phyloP scores from a whole-genome alignment of 1,139 yeast species.

The Magnusiomyces paraingens region DNA sequence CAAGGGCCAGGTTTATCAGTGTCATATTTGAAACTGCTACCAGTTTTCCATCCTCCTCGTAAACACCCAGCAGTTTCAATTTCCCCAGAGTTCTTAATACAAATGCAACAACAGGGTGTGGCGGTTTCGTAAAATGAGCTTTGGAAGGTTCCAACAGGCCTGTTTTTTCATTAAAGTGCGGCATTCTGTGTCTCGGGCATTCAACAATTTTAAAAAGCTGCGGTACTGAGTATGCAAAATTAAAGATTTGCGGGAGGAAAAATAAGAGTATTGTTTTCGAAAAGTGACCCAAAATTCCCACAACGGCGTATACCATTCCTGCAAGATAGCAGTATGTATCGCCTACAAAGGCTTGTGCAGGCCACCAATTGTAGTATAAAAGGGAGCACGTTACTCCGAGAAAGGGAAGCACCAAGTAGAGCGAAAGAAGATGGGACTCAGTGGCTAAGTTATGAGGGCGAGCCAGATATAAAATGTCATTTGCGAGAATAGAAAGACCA shows the following conservation, averaged over 20 bases:
- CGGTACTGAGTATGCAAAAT: conserved; percentile 83
- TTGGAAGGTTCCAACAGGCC: conserved; percentile 75
- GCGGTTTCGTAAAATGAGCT: conserved; percentile 37
- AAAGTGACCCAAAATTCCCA: conserved; percentile 92
- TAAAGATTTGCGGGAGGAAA: conserved; percentile 84
- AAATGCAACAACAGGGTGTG: conserved; percentile 31
- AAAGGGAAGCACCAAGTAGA: conserved; percentile 75
- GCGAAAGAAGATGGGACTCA: conserved; percentile 78
- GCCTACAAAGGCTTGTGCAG: conserved; percentile 91
- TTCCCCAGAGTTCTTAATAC: conserved; percentile 35
- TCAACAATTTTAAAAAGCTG: conserved; percentile 81
- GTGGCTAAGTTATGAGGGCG: conserved; percentile 54
- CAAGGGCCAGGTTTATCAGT: conserved; percentile 70
- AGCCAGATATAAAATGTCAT: conserved; percentile 67
- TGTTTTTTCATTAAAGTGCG: conserved; percentile 59
- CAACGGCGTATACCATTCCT: conserved; percentile 98
- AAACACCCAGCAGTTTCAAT: conserved; percentile 48
- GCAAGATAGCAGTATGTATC: conserved; percentile 97
- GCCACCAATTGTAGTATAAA: conserved; percentile 78
- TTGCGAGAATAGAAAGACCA: conserved; percentile 60
- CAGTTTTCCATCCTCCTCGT: conserved; percentile 33
- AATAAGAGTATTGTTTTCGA: conserved; percentile 84
- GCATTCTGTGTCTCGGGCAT: conserved; percentile 94
- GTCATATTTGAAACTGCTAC: conserved; percentile 73
- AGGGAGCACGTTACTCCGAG: conserved; percentile 77